These are phyloP conservation scores for Hypoxylon rickii DNA, from an alignment of 495 filamentous ascomycete genomes.

Conservation along the genomic window DNA sequence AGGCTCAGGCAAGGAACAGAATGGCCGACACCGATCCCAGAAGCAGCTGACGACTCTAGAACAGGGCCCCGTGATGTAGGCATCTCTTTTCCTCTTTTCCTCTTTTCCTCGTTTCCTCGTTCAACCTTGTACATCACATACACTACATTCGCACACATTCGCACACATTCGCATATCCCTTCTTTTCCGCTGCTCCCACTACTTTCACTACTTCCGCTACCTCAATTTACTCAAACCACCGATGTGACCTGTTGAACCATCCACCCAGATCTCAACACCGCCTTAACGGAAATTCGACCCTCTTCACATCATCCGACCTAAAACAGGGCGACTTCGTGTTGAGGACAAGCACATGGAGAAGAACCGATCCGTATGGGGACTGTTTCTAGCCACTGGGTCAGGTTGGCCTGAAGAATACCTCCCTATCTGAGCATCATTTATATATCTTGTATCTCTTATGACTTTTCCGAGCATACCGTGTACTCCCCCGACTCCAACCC, in stretches of 20 bases:
- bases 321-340: constrained; percentile 21
- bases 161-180: too few species aligned
- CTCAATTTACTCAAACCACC: too few species aligned
- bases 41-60: constrained; percentile 24
- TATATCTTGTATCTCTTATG: too few species aligned
- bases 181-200: constrained; percentile 15
- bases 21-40: neutral
- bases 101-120: constrained; percentile 18
- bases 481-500: constrained; percentile 17
- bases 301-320: constrained; percentile 34
- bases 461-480: constrained; percentile 24
- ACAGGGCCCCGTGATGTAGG: constrained; percentile 36
- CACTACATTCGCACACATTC: too few species aligned
- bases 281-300: constrained; percentile 8
- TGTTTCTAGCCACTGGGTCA: constrained; percentile 19
- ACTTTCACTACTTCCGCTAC: too few species aligned
- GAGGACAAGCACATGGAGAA: constrained; percentile 28
- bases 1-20: constrained; percentile 5
- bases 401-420: constrained; percentile 16
- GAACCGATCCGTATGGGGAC: constrained; percentile 10
- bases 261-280: neutral
- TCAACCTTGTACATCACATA: constrained; percentile 20
- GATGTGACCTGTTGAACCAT: constrained; percentile 37
- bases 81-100: constrained; percentile 2
- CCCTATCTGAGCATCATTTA: neutral